Evolutionary conservation across 768 basidiomycete genomes (phyloP), one percentile per base, ranked within the genome.

Genomic region (Lentinula sp.): DNA sequence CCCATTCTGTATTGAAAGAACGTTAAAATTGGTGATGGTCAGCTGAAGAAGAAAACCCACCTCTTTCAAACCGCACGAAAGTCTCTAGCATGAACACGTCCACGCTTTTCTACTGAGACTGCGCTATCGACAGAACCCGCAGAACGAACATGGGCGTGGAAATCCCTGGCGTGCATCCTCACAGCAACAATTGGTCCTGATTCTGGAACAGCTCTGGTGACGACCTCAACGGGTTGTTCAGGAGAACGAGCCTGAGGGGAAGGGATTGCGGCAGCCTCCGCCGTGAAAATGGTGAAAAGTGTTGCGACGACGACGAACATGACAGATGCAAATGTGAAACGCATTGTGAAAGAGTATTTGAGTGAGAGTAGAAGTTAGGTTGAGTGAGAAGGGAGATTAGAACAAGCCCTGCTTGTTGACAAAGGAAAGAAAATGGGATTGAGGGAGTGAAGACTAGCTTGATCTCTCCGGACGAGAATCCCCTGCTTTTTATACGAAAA

Each of bases 381-480:
- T 65, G 63, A 65, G 70, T 69, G 69, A 39, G 16, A 35, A 23
- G 35, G 23, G 37, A 6, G 20, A 54, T 37, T 58, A 45, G 45
- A 59, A 64, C 61, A 64, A 64, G 63, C 63, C 57, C 49, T 33
- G 61, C 63, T 64, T 64, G 63, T 59, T 41, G 52, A 53, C 33
- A 58, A 52, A 28, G 60, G 32, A 53, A 55, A 43, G 58, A 50
- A 46, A 68, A 69, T 45, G 46, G 57, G 53, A 37, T 35, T 60
- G 63, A 65, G 68, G 12, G 18, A 58, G 61, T 72, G 73, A 74
- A 74, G 73, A 63, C 74, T 74, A 72, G 73, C 75, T 75, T 74
- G 62, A 64, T 45, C 4, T 36, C 58, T 16, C 45, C 4, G 28
- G 5, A 32, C 45, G 46, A 20, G 10, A 42, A 36, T 16, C n/a